Evolutionary conservation across 2,329 filamentous ascomycete genomes (phyloP), one percentile per base, ranked within the genome.

Genomic region (Cadophora luteo-olivacea): DNA sequence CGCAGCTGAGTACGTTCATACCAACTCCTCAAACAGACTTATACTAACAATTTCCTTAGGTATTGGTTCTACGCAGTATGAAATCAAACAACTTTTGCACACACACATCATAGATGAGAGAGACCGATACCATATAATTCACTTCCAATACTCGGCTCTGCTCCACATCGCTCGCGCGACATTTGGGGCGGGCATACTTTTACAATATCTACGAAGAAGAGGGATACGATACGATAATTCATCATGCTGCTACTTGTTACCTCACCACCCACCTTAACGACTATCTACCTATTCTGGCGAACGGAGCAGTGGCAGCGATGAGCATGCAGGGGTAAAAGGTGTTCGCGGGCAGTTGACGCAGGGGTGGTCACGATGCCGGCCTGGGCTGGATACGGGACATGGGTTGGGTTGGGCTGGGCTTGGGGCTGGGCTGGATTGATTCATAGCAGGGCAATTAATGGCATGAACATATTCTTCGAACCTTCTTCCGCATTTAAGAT

Each of bases 1-100:
- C 81, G 85, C 92, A 38, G 89, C 94, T 52, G 87, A 94, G 85
- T 97, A 92, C 86, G 90, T 69, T 91, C 85, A 70, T 87, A 51
- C 55, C 52, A 36, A 36, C 36, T 45, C 41, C 41, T 45, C 16
- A 14, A 19, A 33, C 16, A 14, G 6, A 67, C 32, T 54, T 25
- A 29, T 38, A 32, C 66, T 72, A 68, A 72, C 57, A 64, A 54
- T 24, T 54, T 16, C 22, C 29, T 41, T 4, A 77, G 76, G 61
- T 78, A 78, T 67, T 78, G 76, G 76, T 78, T 77, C 68, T 77
- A 68, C 22, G 70, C 63, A 52, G 41, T 51, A 38, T 69, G 64
- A 69, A 61, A 52, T 22, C 14, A 29, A 3, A 8, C 45, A 24
- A 48, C 32, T n/a, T 54, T 33, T 45, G 32, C 24, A 19, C 16